Conservation (phyloP, 2,329 filamentous ascomycete genomes). For the Paecilomyces sp. region DNA sequence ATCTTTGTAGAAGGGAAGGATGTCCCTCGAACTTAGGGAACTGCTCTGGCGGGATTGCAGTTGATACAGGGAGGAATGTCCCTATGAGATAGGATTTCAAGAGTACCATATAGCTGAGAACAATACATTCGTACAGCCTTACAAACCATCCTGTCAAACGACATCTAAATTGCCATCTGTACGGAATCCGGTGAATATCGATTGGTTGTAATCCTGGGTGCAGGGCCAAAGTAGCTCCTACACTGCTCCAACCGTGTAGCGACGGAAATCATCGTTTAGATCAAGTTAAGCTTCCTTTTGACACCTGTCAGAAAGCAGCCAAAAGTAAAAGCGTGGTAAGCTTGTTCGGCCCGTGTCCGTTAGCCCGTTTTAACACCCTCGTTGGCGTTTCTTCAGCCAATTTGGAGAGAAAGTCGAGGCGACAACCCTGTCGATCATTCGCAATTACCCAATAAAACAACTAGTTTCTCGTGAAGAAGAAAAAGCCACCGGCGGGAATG, state of each 20-base stretch:
- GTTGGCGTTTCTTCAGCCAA: neutral
- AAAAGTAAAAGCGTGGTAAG: neutral
- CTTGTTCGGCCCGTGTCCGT: neutral
- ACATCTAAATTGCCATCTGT: neutral
- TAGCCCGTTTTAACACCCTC: neutral
- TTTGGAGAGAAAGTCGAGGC: neutral
- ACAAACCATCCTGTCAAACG: neutral
- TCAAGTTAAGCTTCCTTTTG: neutral
- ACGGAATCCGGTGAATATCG: neutral
- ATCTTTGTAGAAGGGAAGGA: neutral
- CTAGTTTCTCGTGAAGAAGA: neutral
- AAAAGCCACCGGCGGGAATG: neutral
- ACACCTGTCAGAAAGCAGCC: neutral
- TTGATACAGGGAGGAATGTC: neutral
- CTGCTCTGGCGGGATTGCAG: neutral
- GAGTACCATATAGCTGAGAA: neutral
- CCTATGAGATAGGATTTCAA: neutral
- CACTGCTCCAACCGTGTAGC: neutral
- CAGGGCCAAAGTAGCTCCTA: neutral
- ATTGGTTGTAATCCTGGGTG: neutral
- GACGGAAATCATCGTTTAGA: neutral
- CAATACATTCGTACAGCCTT: neutral
- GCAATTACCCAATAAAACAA: neutral
- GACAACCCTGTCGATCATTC: neutral
- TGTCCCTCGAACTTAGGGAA: neutral